A percentile compares a stretch with the other conserved stretches of the same genome.
These are phyloP conservation scores for Aspergillus leporis DNA, from an alignment of 495 filamentous ascomycete species.

Conservation along the genomic window DNA sequence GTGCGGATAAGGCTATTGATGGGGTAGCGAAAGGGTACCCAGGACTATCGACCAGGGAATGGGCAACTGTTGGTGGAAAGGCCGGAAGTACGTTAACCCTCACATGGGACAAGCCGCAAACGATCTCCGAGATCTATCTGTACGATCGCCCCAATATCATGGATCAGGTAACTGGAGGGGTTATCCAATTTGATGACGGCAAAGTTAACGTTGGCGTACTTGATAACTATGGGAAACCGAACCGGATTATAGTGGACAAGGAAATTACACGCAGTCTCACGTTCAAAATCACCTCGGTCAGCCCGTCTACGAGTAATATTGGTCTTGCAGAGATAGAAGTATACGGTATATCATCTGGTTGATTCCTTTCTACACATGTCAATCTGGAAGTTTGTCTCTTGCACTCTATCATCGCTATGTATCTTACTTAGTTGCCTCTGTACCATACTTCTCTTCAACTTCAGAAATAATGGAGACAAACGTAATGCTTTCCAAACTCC, in stretches of 20 bases:
- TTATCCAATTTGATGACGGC: constrained; percentile 12
- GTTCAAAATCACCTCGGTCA: constrained; percentile 12
- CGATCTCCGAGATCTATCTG: constrained; percentile 6
- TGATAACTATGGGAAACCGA: constrained; percentile 9
- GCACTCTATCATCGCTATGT: background rate
- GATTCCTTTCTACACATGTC: background rate
- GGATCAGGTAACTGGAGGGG: constrained; percentile 11
- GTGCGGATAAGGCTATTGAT: constrained; percentile 12
- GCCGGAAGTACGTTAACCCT: constrained; percentile 10
- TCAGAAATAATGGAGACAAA: background rate
- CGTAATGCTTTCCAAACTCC: background rate
- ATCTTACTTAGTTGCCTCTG: background rate
- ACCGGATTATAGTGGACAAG: background rate
- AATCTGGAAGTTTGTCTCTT: background rate
- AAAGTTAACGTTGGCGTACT: constrained; percentile 1
- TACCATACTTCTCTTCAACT: background rate
- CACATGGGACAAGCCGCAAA: constrained; percentile 11
- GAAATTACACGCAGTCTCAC: constrained; percentile 5
- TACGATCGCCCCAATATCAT: constrained; percentile 13
- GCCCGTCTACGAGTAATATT: constrained; percentile 11
- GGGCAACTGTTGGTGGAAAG: constrained; percentile 10
- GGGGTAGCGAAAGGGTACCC: constrained; percentile 4
- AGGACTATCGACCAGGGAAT: constrained; percentile 1
- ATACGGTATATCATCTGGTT: background rate
- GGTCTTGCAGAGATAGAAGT: constrained; percentile 15